These are phyloP conservation scores for Zygosaccharomyces sapae DNA, from an alignment of 1,139 yeast species.

Conservation along the genomic window DNA sequence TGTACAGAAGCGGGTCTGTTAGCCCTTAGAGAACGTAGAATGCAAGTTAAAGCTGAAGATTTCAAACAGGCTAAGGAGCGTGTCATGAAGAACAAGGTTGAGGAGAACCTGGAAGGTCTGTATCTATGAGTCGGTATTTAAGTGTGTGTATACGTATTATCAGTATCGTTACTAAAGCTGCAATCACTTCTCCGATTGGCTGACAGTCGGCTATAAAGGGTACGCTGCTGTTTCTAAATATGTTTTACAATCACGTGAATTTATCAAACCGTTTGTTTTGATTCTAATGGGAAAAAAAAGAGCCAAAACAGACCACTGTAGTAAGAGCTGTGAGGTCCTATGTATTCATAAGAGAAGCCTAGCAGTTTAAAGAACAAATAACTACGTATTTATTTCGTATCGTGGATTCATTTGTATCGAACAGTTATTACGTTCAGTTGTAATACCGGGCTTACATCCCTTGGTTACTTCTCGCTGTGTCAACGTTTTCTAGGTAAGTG, in stretches of 20 bases:
- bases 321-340: conserved; percentile 1
- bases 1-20: conserved; percentile 97
- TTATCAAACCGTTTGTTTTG: conserved; percentile 2
- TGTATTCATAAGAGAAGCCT: neutral
- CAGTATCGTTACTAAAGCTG: neutral
- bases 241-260: neutral
- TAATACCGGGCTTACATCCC: too few species aligned
- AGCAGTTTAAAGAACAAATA: neutral
- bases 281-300: neutral
- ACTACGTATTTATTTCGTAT: neutral
- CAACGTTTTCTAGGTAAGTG: neutral
- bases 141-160: neutral
- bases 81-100: conserved; percentile 95
- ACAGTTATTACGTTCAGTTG: too few species aligned
- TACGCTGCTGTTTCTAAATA: neutral
- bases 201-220: too few species aligned
- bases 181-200: neutral
- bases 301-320: neutral
- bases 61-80: conserved; percentile 94
- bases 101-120: conserved; percentile 92
- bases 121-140: conserved; percentile 45
- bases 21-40: conserved; percentile 95
- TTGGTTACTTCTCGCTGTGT: too few species aligned
- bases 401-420: neutral
- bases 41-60: conserved; percentile 96